Percentiles rank a stretch among this genome's conserved stretches.
Evolutionary conservation across 169 alveolate genomes (phyloP).

Genomic region (Babesia gibsoni): DNA sequence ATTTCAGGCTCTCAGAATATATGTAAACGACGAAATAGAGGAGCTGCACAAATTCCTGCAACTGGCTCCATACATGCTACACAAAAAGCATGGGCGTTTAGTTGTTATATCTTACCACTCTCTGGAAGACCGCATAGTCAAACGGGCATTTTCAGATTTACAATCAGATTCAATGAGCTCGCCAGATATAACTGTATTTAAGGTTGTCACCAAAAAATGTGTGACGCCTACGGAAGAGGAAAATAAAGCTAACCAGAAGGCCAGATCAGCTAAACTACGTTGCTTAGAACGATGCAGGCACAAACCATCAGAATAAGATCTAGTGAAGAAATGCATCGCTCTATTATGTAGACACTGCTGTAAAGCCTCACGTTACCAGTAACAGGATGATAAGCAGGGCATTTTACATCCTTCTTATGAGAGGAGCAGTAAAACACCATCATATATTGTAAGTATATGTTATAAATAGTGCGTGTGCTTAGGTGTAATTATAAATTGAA

Average conservation of each 20-base stretch:
- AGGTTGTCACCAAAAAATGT: conserved; percentile 35
- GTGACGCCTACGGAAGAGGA: conserved; percentile 48
- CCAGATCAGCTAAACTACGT: conserved; percentile 58
- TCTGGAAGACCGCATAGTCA: conserved; percentile 66
- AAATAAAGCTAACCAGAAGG: conserved; percentile 26
- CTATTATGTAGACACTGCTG: too few species aligned
- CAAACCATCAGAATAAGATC: neutral
- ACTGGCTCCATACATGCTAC: conserved; percentile 57
- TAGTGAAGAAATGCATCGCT: too few species aligned
- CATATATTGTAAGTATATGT: too few species aligned
- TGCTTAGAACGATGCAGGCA: conserved; percentile 30
- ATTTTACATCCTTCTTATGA: too few species aligned
- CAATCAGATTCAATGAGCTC: neutral
- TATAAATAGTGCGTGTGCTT: too few species aligned
- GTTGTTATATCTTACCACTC: conserved; percentile 75
- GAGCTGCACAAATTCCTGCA: conserved; percentile 62
- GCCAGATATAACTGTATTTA: conserved; percentile 1
- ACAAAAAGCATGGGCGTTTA: conserved; percentile 46
- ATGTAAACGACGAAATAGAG: conserved; percentile 70
- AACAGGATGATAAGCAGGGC: too few species aligned
- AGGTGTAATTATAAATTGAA: too few species aligned
- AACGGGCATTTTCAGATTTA: conserved; percentile 36
- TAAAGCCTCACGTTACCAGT: too few species aligned
- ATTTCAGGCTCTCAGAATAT: conserved; percentile 66
- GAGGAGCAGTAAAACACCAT: too few species aligned